Conservation (phyloP, 1,284 basidiomycete genomes). For the Omphalotus olearius region DNA sequence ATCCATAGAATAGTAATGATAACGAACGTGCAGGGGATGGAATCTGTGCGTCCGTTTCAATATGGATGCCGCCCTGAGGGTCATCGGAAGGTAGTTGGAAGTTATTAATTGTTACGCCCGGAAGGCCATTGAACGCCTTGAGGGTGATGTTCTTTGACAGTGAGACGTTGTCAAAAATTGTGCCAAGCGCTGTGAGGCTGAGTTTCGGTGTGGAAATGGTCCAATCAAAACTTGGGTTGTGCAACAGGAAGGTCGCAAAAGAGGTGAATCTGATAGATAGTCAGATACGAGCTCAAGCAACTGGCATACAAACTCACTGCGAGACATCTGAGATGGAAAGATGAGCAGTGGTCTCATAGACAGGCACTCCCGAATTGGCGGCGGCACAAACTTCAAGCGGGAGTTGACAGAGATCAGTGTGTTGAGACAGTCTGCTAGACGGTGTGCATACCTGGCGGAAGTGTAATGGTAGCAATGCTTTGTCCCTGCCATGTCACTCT, state of each 20-base stretch:
- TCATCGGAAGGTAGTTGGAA: slow-evolving; percentile 66
- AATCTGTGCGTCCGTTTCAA: slow-evolving; percentile 64
- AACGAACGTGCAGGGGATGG: slow-evolving; percentile 63
- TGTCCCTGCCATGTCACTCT: slow-evolving; percentile 65
- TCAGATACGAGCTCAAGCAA: background rate
- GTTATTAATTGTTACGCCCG: slow-evolving; percentile 66
- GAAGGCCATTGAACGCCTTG: slow-evolving; percentile 69
- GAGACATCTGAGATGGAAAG: slow-evolving; percentile 51
- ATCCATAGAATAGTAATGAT: background rate
- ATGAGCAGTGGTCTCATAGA: slow-evolving; percentile 50
- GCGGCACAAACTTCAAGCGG: slow-evolving; percentile 54
- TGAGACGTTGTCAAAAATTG: slow-evolving; percentile 63
- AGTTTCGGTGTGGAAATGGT: slow-evolving; percentile 62
- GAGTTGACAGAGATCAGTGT: background rate
- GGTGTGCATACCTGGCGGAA: slow-evolving; percentile 45
- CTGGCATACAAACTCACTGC: slow-evolving; percentile 29
- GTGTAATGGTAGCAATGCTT: slow-evolving; percentile 61
- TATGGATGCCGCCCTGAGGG: slow-evolving; percentile 64
- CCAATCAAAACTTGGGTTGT: slow-evolving; percentile 69
- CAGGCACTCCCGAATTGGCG: slow-evolving; percentile 64
- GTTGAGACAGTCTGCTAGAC: background rate
- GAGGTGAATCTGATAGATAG: slow-evolving; percentile 48
- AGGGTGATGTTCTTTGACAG: slow-evolving; percentile 64
- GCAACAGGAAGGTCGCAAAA: slow-evolving; percentile 65
- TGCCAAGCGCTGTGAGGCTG: slow-evolving; percentile 63